Base-by-base conservation (phyloP, 257 asterid species). In the Jacaranda mimosifolia region DNA sequence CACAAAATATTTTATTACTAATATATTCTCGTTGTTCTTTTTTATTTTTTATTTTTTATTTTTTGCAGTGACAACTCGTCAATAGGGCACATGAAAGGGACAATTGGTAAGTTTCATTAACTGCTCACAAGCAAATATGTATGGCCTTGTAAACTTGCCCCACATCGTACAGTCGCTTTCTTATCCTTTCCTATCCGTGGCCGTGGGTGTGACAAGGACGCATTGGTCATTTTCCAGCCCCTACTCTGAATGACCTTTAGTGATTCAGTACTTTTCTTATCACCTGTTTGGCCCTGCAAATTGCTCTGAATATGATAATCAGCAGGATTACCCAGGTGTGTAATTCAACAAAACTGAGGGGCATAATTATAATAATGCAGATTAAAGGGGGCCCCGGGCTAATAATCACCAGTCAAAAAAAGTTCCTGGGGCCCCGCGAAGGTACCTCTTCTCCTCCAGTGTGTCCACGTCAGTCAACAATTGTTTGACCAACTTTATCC, bases 401-500 rank as follows among this genome's bases (percentile, higher is more conserved):
- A 73, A 72, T 79, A 64, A 73, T 42, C 55, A 36, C 62, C 69
- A 36, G 75, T 69, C 60, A 46, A 71, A 77, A 11, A 19, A 68
- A 39, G 69, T 70, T 51, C 1, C 38, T 70, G 49, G 76, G 63
- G 43, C 53, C 53, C 64, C n/a, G 64, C 11, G 65, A 59, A 60
- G 60, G 12, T 3, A 40, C 0, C 74, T 15, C 62, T 48, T 56
- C 32, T 69, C 35, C 68, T 38, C 71, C 53, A 9, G 17, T 49
- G 42, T 76, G 52, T 43, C 81, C 69, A 57, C 42, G 49, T 60
- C 73, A 53, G 82, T 69, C 82, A 77, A 70, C 68, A n/a, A 26
- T 63, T 56, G 62, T 79, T 79, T 79, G 83, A 79, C 83, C 43
- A 56, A 12, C 78, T 32, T 71, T 78, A 72, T 72, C 78, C 74